Evolutionary conservation across 176 grass and related monocot genomes (phyloP), one percentile per base, ranked within the genome.

Genomic region (Alloteropsis semialata): DNA sequence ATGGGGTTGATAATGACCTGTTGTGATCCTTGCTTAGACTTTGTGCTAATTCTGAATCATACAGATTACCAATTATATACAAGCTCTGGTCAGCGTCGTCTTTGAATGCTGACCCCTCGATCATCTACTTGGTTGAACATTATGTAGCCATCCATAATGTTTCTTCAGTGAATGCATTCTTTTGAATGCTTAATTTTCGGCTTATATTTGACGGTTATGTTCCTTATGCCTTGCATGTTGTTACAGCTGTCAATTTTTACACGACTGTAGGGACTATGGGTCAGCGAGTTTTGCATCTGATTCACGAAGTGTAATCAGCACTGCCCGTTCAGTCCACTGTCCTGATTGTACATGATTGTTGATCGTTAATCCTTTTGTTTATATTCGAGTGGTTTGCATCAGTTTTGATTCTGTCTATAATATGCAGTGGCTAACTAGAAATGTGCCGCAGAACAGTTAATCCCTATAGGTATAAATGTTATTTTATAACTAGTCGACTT

Each of bases 11-110:
- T n/a, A n/a, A 34, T 74, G 38, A 91, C 41, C 80, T 91, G 42
- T 74, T 94, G 69, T 84, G 86, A 34, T 91, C 89, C 29, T 63
- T 94, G 63, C 80, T 43, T 8, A 42, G 41, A 3, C 41, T 42
- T 7, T 42, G n/a, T n/a, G n/a, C n/a, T n/a, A n/a, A n/a, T n/a
- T n/a, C n/a, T n/a, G n/a, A n/a, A n/a, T n/a, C n/a, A n/a, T n/a
- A n/a, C n/a, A n/a, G n/a, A n/a, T n/a, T n/a, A n/a, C n/a, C n/a
- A n/a, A n/a, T n/a, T n/a, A n/a, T n/a, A n/a, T n/a, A n/a, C n/a
- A n/a, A n/a, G n/a, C n/a, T n/a, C n/a, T n/a, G n/a, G n/a, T n/a
- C n/a, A n/a, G 41, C 41, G 41, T 42, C 8, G 1, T 10, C 1
- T 42, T 7, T 42, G 41, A 44, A 13, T 44, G 10, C 6, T 44